A percentile compares a stretch with the other conserved stretches of the same genome.
phyloP scores from a whole-genome alignment of 2,329 filamentous ascomycete genomes.

The Ilyonectria sp. region DNA sequence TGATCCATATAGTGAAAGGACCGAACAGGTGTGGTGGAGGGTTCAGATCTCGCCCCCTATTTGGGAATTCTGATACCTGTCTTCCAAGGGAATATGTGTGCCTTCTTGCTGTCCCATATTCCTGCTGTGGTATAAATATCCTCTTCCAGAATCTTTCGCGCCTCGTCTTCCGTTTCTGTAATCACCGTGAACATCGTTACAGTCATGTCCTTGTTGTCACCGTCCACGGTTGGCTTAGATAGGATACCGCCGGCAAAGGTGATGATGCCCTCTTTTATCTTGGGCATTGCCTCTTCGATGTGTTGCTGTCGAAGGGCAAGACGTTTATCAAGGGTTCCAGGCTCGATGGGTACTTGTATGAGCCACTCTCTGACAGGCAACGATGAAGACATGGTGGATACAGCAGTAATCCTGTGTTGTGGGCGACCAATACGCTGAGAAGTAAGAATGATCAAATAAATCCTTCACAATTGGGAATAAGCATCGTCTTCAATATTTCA shows the following conservation, averaged over 20 bases:
- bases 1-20: too few species aligned
- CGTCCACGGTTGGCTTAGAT: constrained; percentile 4
- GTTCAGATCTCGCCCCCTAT: neutral
- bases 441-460: too few species aligned
- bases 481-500: too few species aligned
- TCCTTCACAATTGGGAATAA: too few species aligned
- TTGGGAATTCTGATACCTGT: constrained; percentile 1
- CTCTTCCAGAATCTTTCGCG: constrained; percentile 13
- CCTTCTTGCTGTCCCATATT: constrained; percentile 5
- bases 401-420: too few species aligned
- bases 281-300: constrained; percentile 10
- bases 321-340: constrained; percentile 6
- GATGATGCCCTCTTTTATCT: constrained; percentile 13
- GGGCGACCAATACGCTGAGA: too few species aligned
- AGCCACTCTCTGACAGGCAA: constrained; percentile 10
- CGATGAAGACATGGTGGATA: neutral
- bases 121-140: constrained; percentile 10
- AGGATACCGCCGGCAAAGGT: constrained; percentile 14
- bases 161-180: constrained; percentile 6
- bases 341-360: constrained; percentile 3
- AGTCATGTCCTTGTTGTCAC: constrained; percentile 19
- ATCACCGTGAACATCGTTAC: constrained; percentile 4
- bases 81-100: constrained; percentile 18
- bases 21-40: too few species aligned
- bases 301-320: constrained; percentile 13